A percentile compares a stretch with the other conserved stretches of the same genome.
These are phyloP conservation scores for Podaxis carcinomalis DNA, from an alignment of 768 basidiomycete genomes.

Conservation along the genomic window DNA sequence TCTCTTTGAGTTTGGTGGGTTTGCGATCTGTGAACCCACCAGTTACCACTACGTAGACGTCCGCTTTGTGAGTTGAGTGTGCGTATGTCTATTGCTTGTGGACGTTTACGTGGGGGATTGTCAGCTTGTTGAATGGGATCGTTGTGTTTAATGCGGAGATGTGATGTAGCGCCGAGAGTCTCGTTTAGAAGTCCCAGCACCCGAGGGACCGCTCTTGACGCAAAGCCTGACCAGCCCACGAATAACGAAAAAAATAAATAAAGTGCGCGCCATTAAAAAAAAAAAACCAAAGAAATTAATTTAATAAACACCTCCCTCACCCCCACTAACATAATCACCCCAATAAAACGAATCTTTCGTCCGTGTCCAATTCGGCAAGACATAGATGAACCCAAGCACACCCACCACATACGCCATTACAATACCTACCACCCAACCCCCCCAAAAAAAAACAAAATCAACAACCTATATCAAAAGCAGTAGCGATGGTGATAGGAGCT, in stretches of 20 bases:
- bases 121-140: no score
- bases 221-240: not conserved
- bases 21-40: no score
- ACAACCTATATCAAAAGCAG: not conserved
- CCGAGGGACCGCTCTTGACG: no score
- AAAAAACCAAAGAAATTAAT: not conserved
- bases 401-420: constrained; percentile 53
- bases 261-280: not conserved
- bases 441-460: no score
- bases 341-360: constrained; percentile 20
- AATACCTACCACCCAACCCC: constrained; percentile 42
- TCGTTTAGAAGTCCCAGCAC: no score
- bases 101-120: no score
- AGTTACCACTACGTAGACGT: no score
- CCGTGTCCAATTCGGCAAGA: constrained; percentile 31
- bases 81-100: no score
- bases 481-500: constrained; percentile 21
- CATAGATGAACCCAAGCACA: constrained; percentile 49
- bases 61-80: no score
- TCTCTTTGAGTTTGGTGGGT: no score
- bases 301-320: not conserved
- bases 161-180: no score
- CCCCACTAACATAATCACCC: constrained; percentile 2
- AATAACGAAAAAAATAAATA: not conserved
- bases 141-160: no score